These are phyloP conservation scores for Erucastrum elatum DNA, from an alignment of 345 rosid genomes.

Conservation along the genomic window DNA sequence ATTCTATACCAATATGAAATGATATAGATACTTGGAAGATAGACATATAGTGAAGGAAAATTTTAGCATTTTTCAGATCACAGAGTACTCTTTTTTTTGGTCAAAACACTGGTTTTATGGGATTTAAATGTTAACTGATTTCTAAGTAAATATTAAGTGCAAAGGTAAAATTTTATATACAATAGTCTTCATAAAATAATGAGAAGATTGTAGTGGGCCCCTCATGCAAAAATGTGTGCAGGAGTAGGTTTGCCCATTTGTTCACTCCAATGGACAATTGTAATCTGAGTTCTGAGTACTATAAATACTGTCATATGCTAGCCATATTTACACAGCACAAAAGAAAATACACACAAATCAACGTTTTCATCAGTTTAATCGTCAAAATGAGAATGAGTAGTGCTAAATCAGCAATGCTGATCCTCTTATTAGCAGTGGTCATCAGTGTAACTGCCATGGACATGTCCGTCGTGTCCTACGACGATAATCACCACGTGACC, in stretches of 20 bases:
- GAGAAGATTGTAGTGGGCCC: neutral
- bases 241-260: neutral
- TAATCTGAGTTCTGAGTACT: neutral
- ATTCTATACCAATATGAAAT: no score
- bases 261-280: neutral
- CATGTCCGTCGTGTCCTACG: conserved; percentile 56
- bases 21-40: no score
- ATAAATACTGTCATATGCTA: neutral
- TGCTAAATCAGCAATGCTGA: conserved; percentile 7
- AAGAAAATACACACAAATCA: neutral
- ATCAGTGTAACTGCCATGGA: conserved; percentile 43
- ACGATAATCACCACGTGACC: conserved; percentile 31
- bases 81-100: no score
- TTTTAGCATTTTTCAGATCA: no score
- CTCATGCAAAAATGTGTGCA: neutral
- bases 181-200: no score
- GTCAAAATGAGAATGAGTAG: neutral
- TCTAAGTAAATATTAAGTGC: no score
- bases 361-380: neutral
- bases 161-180: no score
- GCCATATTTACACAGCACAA: neutral
- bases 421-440: conserved; percentile 13
- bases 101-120: no score
- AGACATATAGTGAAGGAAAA: no score
- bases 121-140: no score